A percentile compares a stretch with the other conserved stretches of the same genome.
Evolutionary conservation across 352 stramenopile species (phyloP).

Genomic region (Paralagenidium karlingii): DNA sequence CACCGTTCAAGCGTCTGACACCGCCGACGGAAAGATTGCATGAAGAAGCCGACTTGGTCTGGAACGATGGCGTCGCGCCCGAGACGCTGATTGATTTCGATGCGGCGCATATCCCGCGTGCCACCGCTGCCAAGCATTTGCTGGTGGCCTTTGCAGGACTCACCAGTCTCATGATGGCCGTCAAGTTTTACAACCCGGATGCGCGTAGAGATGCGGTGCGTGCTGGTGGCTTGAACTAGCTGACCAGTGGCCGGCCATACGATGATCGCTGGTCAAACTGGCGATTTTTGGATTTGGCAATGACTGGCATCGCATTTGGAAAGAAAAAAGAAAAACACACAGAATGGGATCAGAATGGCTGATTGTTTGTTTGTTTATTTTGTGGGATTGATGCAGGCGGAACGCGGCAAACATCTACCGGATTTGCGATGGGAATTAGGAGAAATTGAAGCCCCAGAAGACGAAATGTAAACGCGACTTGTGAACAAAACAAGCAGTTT

Average conservation of each 20-base stretch:
- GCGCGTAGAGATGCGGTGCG: conserved; percentile 66
- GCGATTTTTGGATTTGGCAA: too few species aligned
- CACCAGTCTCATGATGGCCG: conserved; percentile 57
- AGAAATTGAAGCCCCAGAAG: conserved; percentile 53
- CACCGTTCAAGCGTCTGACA: conserved; percentile 68
- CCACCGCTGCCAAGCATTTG: conserved; percentile 52
- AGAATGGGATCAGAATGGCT: neutral
- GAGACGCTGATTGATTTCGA: conserved; percentile 86
- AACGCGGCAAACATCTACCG: conserved; percentile 59
- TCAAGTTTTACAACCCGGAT: conserved; percentile 75
- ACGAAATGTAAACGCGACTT: too few species aligned
- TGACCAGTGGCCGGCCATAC: too few species aligned
- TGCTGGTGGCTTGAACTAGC: too few species aligned
- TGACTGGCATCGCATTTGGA: too few species aligned
- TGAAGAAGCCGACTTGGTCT: conserved; percentile 73
- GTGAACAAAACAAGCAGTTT: too few species aligned
- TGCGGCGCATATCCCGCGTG: conserved; percentile 73
- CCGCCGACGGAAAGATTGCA: conserved; percentile 45
- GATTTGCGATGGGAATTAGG: conserved; percentile 78
- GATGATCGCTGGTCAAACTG: too few species aligned
- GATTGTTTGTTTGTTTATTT: conserved; percentile 2
- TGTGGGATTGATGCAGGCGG: conserved; percentile 20
- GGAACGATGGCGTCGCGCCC: conserved; percentile 75
- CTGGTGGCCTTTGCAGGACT: conserved; percentile 37
- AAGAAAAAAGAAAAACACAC: too few species aligned